Percentiles rank a stretch among this genome's conserved stretches.
These are phyloP conservation scores for Ganoderma boninense DNA, from an alignment of 1,284 basidiomycete genomes.

Conservation along the genomic window DNA sequence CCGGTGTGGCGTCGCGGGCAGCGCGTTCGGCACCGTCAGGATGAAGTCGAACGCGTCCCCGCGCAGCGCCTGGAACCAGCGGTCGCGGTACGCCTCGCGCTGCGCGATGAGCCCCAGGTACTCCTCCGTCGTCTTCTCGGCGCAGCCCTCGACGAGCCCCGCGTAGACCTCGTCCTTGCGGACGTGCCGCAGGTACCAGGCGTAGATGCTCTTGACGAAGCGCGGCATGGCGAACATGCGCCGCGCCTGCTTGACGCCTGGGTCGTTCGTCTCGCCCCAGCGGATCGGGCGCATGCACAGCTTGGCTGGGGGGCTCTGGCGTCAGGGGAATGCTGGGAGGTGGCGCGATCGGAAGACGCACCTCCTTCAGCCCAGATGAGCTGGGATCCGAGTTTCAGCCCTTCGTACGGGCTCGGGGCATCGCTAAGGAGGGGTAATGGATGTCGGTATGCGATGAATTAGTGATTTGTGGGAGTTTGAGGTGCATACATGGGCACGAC, in stretches of 20 bases:
- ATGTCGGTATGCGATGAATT: too few relatives aligned
- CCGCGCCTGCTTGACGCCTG: conserved; percentile 47
- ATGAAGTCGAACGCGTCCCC: conserved; percentile 60
- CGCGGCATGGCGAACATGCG: conserved; percentile 49
- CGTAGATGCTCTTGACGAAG: conserved; percentile 47
- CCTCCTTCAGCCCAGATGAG: conserved; percentile 50
- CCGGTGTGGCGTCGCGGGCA: conserved; percentile 63
- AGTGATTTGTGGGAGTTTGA: background rate
- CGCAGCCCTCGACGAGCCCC: conserved; percentile 51
- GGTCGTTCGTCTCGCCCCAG: conserved; percentile 55
- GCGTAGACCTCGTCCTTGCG: conserved; percentile 40
- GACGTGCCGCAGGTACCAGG: conserved; percentile 49
- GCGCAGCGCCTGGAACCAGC: conserved; percentile 41
- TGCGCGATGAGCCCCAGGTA: conserved; percentile 64
- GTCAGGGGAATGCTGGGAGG: background rate
- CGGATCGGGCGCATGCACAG: conserved; percentile 43
- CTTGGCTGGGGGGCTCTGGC: conserved; percentile 31
- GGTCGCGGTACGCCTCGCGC: conserved; percentile 62
- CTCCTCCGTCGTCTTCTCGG: conserved; percentile 60
- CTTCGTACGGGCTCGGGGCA: conserved; percentile 49
- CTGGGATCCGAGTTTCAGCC: conserved; percentile 47
- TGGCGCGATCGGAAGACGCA: conserved; percentile 26
- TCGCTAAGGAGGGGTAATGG: conserved; percentile 31
- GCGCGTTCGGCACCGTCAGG: conserved; percentile 64
- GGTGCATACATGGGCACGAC: conserved; percentile 54